Evolutionary conservation across 768 basidiomycete species (phyloP).

Genomic region (Rhodocollybia butyracea): DNA sequence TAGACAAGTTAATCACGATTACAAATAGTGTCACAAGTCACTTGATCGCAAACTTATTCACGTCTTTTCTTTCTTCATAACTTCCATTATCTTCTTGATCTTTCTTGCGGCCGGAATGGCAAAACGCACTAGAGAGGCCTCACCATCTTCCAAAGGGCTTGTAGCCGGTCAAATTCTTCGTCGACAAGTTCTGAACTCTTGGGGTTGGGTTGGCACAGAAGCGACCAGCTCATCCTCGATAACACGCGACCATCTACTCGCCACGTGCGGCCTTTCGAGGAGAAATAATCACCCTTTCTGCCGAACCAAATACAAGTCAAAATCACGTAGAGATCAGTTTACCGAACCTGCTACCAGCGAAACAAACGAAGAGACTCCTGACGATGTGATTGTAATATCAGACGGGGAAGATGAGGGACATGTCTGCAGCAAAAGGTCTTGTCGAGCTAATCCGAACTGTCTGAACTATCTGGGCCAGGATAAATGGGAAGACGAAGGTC

Average conservation of each 20-base stretch:
- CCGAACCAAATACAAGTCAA: conserved; percentile 47
- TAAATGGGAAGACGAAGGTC: conserved; percentile 75
- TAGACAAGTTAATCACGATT: no score
- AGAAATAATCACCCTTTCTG: conserved; percentile 53
- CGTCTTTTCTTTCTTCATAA: conserved; percentile 11
- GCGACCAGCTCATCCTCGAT: conserved; percentile 56
- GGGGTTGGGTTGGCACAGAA: conserved; percentile 80
- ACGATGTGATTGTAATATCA: conserved; percentile 67
- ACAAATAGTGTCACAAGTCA: no score
- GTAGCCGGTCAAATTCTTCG: conserved; percentile 62
- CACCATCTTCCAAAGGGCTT: conserved; percentile 47
- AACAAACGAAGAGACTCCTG: conserved; percentile 42
- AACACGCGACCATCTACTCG: conserved; percentile 58
- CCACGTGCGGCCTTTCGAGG: conserved; percentile 64
- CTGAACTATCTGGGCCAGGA: conserved; percentile 86
- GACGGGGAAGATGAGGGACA: conserved; percentile 66
- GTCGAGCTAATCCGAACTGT: conserved; percentile 80
- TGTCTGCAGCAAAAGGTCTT: conserved; percentile 57
- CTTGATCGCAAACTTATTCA: conserved; percentile 5
- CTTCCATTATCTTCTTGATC: conserved; percentile 10
- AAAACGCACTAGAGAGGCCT: conserved; percentile 57
- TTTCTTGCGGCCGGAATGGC: conserved; percentile 39
- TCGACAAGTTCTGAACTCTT: conserved; percentile 52
- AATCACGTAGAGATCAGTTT: conserved; percentile 15
- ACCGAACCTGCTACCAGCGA: conserved; percentile 11